Evolutionary conservation across 2,329 filamentous ascomycete genomes (phyloP).

Genomic region (Balansia obtecta): DNA sequence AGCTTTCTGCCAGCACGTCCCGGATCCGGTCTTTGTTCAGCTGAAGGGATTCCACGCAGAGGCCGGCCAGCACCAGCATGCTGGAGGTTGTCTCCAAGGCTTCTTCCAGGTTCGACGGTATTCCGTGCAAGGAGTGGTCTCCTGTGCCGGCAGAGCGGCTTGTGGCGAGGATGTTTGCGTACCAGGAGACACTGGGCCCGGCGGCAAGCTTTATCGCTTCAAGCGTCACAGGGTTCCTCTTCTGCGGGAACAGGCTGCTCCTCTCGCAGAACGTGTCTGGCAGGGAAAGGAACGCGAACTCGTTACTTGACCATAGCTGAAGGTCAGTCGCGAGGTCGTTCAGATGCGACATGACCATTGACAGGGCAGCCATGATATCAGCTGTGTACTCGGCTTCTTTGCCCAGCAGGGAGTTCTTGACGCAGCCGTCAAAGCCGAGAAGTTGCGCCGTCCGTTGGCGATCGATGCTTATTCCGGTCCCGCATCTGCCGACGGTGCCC

Average conservation of each 20-base stretch:
- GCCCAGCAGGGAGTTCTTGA: background rate
- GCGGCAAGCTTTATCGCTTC: background rate
- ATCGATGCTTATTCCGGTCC: background rate
- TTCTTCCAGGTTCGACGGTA: background rate
- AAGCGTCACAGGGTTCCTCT: background rate
- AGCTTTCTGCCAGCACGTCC: background rate
- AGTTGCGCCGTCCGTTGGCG: background rate
- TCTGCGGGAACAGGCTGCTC: background rate
- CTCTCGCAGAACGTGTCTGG: background rate
- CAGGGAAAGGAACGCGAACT: background rate
- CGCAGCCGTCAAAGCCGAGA: background rate
- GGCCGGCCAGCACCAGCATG: background rate
- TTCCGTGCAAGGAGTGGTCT: background rate
- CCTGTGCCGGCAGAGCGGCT: background rate
- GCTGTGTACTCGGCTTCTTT: background rate
- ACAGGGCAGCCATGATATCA: background rate
- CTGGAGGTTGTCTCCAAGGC: background rate
- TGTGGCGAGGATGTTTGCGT: background rate
- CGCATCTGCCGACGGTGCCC: background rate
- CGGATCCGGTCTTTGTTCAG: background rate
- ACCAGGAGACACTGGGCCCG: background rate
- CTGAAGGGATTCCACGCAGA: background rate
- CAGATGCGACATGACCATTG: background rate
- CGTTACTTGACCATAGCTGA: background rate
- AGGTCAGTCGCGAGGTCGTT: conserved; percentile 1